Percentiles rank a stretch among this genome's conserved stretches.
These are phyloP conservation scores for Neodidymelliopsis sp. DNA, from an alignment of 2,329 filamentous ascomycete species.

Conservation along the genomic window DNA sequence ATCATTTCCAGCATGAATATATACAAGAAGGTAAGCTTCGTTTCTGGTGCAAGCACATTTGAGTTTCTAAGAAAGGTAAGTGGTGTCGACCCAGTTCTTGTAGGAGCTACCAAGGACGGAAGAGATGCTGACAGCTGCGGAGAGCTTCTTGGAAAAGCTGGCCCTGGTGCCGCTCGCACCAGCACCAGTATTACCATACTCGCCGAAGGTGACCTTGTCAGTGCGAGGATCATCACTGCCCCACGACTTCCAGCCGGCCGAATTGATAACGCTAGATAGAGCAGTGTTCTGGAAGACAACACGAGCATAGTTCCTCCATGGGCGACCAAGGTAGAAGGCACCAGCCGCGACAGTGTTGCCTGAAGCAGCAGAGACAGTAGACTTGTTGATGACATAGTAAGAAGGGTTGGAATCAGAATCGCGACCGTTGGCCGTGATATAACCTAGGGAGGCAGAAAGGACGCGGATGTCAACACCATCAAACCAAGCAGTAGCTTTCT, in stretches of 20 bases:
- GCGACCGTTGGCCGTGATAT: constrained; percentile 49
- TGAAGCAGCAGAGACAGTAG: constrained; percentile 53
- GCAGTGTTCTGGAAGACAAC: constrained; percentile 61
- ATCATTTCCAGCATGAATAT: constrained; percentile 12
- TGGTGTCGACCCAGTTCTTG: constrained; percentile 40
- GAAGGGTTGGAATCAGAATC: constrained; percentile 45
- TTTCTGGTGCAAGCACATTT: neutral
- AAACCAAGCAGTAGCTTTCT: constrained; percentile 61
- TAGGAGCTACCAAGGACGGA: constrained; percentile 54
- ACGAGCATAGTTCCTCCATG: constrained; percentile 61
- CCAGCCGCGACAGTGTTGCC: constrained; percentile 50
- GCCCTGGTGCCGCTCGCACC: constrained; percentile 64
- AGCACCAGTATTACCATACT: constrained; percentile 66
- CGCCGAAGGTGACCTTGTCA: constrained; percentile 62
- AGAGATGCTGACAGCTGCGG: constrained; percentile 52
- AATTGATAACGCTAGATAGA: constrained; percentile 65
- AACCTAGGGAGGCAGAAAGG: constrained; percentile 51
- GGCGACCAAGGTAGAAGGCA: constrained; percentile 60
- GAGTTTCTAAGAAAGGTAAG: constrained; percentile 34
- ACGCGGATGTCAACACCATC: constrained; percentile 59
- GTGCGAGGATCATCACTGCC: constrained; percentile 58
- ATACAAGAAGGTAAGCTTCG: constrained; percentile 7
- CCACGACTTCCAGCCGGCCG: constrained; percentile 67
- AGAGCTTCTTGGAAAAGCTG: constrained; percentile 55
- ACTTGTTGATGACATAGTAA: constrained; percentile 65